These are phyloP conservation scores for Corylus heterophylla DNA, from an alignment of 306 rosid species.

Conservation along the genomic window DNA sequence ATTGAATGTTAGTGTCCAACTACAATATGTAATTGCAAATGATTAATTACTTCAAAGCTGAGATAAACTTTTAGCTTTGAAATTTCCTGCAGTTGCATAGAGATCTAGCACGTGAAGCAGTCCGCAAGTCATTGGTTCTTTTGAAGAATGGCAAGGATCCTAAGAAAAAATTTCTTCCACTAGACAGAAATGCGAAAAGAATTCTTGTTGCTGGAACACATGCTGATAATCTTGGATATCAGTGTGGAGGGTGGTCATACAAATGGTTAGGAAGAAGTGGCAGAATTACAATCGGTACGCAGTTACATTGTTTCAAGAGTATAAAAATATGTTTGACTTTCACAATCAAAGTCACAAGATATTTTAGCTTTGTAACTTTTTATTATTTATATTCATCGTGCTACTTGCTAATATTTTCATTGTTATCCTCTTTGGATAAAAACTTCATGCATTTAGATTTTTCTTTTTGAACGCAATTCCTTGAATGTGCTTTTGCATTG, in stretches of 20 bases:
- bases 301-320: conserved; percentile 1
- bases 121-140: conserved; percentile 61
- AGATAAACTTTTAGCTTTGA: neutral
- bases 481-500: conserved; percentile 5
- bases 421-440: no score
- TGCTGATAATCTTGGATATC: conserved; percentile 81
- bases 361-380: neutral
- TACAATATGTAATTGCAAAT: neutral
- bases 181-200: conserved; percentile 61
- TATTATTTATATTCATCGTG: neutral
- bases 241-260: conserved; percentile 89
- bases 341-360: conserved; percentile 5
- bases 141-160: conserved; percentile 58
- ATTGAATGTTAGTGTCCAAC: neutral
- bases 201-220: conserved; percentile 83
- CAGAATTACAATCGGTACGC: conserved; percentile 67
- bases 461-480: no score
- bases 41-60: neutral
- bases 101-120: conserved; percentile 56
- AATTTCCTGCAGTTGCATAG: conserved; percentile 42
- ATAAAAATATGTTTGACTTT: conserved; percentile 1
- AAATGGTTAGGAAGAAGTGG: conserved; percentile 73
- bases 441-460: no score
- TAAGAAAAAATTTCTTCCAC: conserved; percentile 69
- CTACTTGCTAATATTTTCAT: neutral